These are phyloP conservation scores for Aspergillus sp. DNA, from an alignment of 2,329 filamentous ascomycete species.

Conservation along the genomic window DNA sequence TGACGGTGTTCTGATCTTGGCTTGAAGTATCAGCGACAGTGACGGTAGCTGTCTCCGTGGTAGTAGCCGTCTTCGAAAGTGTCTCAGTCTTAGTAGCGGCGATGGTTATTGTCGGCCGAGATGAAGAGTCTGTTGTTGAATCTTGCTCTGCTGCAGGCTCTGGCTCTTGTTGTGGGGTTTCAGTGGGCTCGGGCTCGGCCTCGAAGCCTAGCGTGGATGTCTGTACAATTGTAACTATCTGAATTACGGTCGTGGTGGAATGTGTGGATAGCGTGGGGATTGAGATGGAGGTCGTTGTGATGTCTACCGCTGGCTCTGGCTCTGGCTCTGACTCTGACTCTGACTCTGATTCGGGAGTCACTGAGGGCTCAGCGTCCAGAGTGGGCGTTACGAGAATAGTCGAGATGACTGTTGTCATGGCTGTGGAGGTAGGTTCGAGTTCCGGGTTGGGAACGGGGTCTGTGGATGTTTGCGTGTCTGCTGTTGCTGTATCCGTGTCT, in stretches of 20 bases:
- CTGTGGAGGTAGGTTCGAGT: not conserved
- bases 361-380: not conserved
- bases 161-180: not conserved
- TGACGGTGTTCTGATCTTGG: not conserved
- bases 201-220: not conserved
- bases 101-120: not conserved
- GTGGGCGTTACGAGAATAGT: not conserved
- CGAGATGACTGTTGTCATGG: not conserved
- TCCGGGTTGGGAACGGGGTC: not conserved
- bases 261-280: not conserved
- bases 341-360: not conserved
- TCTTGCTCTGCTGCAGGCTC: not conserved
- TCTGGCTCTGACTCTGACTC: not conserved
- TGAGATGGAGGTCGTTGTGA: not conserved
- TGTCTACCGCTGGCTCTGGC: not conserved
- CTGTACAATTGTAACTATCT: conserved; percentile 1
- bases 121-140: not conserved
- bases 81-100: not conserved
- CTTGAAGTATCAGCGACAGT: not conserved
- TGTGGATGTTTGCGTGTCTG: not conserved
- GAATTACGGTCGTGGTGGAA: conserved; percentile 3
- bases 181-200: not conserved
- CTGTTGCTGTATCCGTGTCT: not conserved
- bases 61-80: not conserved
- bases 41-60: not conserved